Conservation (phyloP, 257 asterid genomes). For the Voacanga thouarsii region DNA sequence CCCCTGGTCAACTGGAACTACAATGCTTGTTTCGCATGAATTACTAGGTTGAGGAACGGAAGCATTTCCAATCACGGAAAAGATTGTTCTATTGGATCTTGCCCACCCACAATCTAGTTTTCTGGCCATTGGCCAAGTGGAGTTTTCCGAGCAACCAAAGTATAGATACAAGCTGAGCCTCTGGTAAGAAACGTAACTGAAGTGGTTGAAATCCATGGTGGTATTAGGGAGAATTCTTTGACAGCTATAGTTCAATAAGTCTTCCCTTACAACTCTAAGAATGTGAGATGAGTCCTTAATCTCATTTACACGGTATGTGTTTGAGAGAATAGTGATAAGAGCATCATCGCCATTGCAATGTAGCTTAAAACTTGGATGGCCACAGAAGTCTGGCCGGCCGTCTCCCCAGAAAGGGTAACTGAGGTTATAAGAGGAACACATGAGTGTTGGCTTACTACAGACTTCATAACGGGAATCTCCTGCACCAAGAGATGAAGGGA, state of each 20-base stretch:
- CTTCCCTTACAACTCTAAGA: conserved; percentile 38
- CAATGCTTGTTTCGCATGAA: too few species aligned
- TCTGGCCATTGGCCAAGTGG: too few species aligned
- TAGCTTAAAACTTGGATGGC: conserved; percentile 50
- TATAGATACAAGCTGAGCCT: too few species aligned
- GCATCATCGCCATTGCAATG: conserved; percentile 26
- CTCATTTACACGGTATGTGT: conserved; percentile 18
- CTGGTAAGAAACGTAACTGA: conserved; percentile 18
- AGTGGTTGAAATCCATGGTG: conserved; percentile 17
- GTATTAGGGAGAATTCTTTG: neutral
- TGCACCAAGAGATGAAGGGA: too few species aligned
- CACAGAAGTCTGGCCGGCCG: conserved; percentile 34
- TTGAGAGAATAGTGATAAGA: conserved; percentile 19
- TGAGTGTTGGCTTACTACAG: too few species aligned
- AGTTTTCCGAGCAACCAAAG: too few species aligned
- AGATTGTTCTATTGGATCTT: too few species aligned
- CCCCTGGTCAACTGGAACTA: too few species aligned
- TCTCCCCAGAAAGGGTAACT: conserved; percentile 59
- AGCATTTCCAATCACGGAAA: too few species aligned
- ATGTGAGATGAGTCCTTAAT: neutral
- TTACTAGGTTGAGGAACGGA: too few species aligned
- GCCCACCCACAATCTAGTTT: too few species aligned
- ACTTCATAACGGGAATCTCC: too few species aligned
- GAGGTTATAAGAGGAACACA: neutral
- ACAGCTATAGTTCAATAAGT: conserved; percentile 25